Evolutionary conservation across 768 basidiomycete species (phyloP), one percentile per base, ranked within the genome.

Genomic region (Suillus spraguei): DNA sequence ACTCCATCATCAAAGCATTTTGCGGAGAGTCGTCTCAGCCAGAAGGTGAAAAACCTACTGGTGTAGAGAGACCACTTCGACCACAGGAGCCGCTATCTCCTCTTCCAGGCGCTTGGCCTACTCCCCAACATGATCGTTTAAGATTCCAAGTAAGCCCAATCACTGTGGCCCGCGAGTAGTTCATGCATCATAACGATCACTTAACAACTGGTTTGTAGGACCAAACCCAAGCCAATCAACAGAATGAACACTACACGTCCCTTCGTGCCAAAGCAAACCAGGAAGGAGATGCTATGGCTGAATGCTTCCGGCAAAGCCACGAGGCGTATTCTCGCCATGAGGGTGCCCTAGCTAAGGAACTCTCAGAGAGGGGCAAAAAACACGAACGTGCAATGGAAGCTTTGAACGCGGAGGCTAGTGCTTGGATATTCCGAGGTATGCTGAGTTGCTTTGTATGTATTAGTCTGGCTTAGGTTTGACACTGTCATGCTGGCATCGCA

Each of bases 281-380:
- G 59, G 91, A 92, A 67, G 94, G 93, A 2, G 91, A 95, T 69
- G 68, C 81, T 71, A 95, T 95, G 93, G 87, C 83, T 9, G 79
- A 75, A 50, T 83, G 80, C 64, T 93, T 92, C 70, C 82, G 88
- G 63, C 79, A 87, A 69, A 89, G 91, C 66, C 90, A 92, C 69
- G 80, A 86, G 64, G 93, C 94, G 0, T 97, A 95, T 70, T 74
- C 79, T 52, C 77, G 80, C 1, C 85, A 90, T 3, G 87, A 97
- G 67, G 88, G 92, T 14, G 92, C 87, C 0, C 77, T 77, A 38
- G 96, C 96, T 24, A 95, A 98, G 76, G 81, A 90, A 58, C 81
- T 97, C 28, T 92, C 89, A 20, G 84, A 87, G 63, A 69, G 94
- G 73, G 96, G 95, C 20, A 93, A 94, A 73, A 79, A 80, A 46